Conservation (phyloP, 2,329 filamentous ascomycete genomes). For the Alternaria triticimaculans region DNA sequence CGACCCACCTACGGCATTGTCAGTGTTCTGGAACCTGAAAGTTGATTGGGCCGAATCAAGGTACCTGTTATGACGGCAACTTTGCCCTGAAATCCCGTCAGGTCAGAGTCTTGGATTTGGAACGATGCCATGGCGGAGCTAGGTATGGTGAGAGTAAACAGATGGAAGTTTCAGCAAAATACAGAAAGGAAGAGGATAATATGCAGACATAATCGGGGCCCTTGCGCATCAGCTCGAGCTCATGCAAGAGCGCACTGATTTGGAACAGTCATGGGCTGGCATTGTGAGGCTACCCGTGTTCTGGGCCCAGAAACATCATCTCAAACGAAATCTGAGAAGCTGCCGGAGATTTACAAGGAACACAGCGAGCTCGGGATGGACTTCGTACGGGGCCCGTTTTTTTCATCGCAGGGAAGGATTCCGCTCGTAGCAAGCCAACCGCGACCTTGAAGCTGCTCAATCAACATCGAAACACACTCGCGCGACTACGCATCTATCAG, state of each 20-base stretch:
- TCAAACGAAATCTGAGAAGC: constrained; percentile 5
- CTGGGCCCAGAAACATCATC: constrained; percentile 1
- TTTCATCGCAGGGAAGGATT: constrained; percentile 7
- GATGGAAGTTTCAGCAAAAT: not conserved
- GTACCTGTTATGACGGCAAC: constrained; percentile 30
- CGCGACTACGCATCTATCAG: not conserved
- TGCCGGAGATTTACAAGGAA: constrained; percentile 5
- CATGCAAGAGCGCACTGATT: constrained; percentile 2
- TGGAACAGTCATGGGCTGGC: not conserved
- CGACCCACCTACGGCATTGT: constrained; percentile 54
- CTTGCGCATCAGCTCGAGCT: not conserved
- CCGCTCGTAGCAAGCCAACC: not conserved
- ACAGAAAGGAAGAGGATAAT: constrained; percentile 2
- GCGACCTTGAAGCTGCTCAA: not conserved
- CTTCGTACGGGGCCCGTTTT: not conserved
- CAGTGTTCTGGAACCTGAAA: not conserved
- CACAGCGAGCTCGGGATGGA: not conserved
- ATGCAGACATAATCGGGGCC: constrained; percentile 2
- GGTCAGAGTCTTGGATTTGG: constrained; percentile 28
- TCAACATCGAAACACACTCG: not conserved
- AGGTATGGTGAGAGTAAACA: not conserved
- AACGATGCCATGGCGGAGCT: constrained; percentile 25
- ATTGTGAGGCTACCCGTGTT: not conserved
- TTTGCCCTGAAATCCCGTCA: constrained; percentile 27
- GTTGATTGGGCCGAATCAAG: not conserved